Conservation (phyloP, 2,329 filamentous ascomycete species). For the Parasarocladium wereldwijsianum region DNA sequence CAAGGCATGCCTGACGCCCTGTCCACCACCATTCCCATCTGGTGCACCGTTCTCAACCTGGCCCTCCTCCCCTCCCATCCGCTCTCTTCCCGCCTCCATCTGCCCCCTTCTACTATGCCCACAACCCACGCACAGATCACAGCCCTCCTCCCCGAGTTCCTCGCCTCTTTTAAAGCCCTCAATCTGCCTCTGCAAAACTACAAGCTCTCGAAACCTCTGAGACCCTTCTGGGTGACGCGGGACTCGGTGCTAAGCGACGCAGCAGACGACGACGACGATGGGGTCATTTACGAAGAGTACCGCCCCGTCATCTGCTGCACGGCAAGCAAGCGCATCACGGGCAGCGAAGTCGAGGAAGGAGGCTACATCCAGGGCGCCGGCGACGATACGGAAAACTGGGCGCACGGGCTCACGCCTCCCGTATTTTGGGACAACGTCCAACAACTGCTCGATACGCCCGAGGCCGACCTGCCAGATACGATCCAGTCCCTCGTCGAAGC, state of each 20-base stretch:
- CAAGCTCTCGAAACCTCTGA: constrained; percentile 55
- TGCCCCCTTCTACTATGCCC: constrained; percentile 58
- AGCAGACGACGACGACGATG: constrained; percentile 8
- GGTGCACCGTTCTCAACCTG: constrained; percentile 77
- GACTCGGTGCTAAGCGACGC: constrained; percentile 34
- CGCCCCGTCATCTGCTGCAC: constrained; percentile 74
- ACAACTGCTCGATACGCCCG: constrained; percentile 44
- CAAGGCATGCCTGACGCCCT: constrained; percentile 83
- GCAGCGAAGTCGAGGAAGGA: constrained; percentile 48
- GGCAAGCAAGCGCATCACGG: constrained; percentile 54
- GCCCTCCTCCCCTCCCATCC: constrained; percentile 52
- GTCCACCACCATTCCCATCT: constrained; percentile 85
- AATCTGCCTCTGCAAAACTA: constrained; percentile 28
- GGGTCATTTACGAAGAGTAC: constrained; percentile 37
- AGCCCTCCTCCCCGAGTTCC: constrained; percentile 39
- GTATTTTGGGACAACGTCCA: constrained; percentile 65
- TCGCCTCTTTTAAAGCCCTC: constrained; percentile 36
- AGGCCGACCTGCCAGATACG: constrained; percentile 44
- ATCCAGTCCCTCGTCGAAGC: constrained; percentile 30
- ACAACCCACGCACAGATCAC: constrained; percentile 66
- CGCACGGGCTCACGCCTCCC: constrained; percentile 58
- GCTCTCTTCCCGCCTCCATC: constrained; percentile 40
- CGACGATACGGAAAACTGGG: constrained; percentile 93
- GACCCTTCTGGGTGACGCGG: constrained; percentile 68
- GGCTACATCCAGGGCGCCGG: constrained; percentile 85